Conservation (phyloP, 2,329 filamentous ascomycete genomes). For the Botrytis byssoidea region DNA sequence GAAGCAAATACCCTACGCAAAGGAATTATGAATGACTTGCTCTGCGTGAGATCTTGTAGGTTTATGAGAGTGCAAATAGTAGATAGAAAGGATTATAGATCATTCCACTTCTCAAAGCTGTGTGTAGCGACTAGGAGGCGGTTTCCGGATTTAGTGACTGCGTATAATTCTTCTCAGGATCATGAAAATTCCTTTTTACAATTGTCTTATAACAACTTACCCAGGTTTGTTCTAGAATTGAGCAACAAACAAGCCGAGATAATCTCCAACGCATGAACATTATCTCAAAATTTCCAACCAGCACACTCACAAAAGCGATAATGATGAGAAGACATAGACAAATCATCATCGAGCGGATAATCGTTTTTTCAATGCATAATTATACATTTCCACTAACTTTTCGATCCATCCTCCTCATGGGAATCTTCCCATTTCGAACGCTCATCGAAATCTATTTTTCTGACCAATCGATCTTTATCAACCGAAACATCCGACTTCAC, state of each 20-base stretch:
- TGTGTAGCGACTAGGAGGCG: background rate
- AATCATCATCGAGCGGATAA: background rate
- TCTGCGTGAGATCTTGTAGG: background rate
- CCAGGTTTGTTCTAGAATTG: background rate
- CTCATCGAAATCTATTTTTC: background rate
- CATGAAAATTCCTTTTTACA: background rate
- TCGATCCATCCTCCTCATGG: background rate
- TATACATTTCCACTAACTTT: background rate
- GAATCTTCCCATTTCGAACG: too few species aligned
- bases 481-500: background rate
- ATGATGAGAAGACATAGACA: background rate
- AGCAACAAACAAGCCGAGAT: accelerated
- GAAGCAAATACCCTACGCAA: background rate
- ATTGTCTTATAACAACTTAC: background rate
- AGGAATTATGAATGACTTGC: background rate
- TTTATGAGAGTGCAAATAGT: background rate
- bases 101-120: background rate
- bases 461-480: background rate
- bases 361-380: background rate
- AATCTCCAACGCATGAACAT: background rate
- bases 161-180: background rate
- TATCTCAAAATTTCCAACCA: background rate
- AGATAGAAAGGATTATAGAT: background rate
- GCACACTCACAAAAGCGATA: background rate
- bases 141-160: too few species aligned